phyloP scores from a whole-genome alignment of 108 stramenopile species.

The Pseudonitzschia multiseries region DNA sequence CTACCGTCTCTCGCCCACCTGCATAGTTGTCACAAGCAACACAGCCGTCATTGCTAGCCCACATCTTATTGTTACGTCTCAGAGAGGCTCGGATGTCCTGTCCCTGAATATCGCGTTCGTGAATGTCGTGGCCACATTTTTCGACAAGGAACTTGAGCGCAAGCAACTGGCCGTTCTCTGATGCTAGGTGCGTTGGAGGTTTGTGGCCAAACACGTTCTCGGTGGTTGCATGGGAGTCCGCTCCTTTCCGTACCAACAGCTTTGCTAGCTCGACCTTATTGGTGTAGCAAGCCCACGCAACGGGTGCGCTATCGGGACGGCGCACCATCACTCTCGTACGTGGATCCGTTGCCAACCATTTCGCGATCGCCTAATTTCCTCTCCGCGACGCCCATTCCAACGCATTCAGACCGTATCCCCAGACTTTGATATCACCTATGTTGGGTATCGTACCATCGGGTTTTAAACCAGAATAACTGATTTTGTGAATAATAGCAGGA shows the following conservation, averaged over 20 bases:
- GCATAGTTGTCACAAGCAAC: conserved; percentile 16
- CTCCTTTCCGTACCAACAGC: conserved; percentile 19
- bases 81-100: conserved; percentile 20
- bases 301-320: conserved; percentile 14
- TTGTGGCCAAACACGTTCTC: conserved; percentile 17
- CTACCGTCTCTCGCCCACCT: conserved; percentile 1
- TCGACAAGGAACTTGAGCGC: conserved; percentile 32
- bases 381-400: conserved; percentile 18
- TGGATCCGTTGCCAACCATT: conserved; percentile 18
- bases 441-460: conserved; percentile 17
- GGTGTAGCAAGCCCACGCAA: conserved; percentile 35
- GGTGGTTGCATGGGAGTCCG: conserved; percentile 25
- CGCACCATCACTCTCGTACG: conserved; percentile 16
- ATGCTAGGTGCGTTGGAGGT: conserved; percentile 21
- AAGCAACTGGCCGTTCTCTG: conserved; percentile 27
- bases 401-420: conserved; percentile 16
- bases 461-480: conserved; percentile 3
- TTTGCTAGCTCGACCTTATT: conserved; percentile 23
- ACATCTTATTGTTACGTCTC: conserved; percentile 4
- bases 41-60: conserved; percentile 2
- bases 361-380: conserved; percentile 7
- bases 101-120: conserved; percentile 11
- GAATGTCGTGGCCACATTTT: conserved; percentile 32
- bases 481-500: neutral
- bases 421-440: conserved; percentile 18